Base-by-base conservation (phyloP, 1,284 basidiomycete species). In the Tylopilus orsonianus region DNA sequence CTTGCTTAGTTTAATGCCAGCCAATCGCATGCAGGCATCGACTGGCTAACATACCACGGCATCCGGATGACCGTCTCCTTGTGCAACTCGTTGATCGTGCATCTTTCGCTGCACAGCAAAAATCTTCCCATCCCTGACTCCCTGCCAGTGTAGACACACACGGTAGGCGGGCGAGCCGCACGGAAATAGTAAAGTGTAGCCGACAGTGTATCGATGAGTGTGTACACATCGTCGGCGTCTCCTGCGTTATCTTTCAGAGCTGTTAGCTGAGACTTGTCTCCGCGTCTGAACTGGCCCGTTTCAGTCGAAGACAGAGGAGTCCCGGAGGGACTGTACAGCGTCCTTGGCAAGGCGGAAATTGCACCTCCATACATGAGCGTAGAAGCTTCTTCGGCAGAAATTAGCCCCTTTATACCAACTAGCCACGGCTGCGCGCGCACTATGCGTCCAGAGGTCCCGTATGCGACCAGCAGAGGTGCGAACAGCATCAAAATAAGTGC, bases 181-280 rank as follows among this genome's bases (percentile, higher is more conserved):
- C 42, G 48, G 51, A 62, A 66, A 41, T 66, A 62, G 33, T 57
- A 65, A 6, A 62, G n/a, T 5, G 59, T 64, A 4, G 48, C 41
- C 0, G 65, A 66, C 0, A 50, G 0, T 0, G 61, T 67, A 42
- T 63, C 65, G 16, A 65, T 5, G 20, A 65, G 61, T 0, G 60
- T 57, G 22, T 63, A 65, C 30, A 65, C 12, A 23, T 61, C 7
- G 9, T 44, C 44, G 16, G 22, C 45, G 20, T 34, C 41, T 5
- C 16, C 2, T 8, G 3, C n/a, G 13, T 8, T 4, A 2, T 4
- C 0, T 9, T 5, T 46, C 8, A 52, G 43, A 1, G 22, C 37
- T 0, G 38, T 26, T 13, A 48, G 18, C 13, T 65, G 65, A 10
- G 12, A 20, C 0, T 8, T 13, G 14, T 60, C 50, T 12, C 61